phyloP scores from a whole-genome alignment of 2,329 filamentous ascomycete species.

The Pseudomassariella vexata region DNA sequence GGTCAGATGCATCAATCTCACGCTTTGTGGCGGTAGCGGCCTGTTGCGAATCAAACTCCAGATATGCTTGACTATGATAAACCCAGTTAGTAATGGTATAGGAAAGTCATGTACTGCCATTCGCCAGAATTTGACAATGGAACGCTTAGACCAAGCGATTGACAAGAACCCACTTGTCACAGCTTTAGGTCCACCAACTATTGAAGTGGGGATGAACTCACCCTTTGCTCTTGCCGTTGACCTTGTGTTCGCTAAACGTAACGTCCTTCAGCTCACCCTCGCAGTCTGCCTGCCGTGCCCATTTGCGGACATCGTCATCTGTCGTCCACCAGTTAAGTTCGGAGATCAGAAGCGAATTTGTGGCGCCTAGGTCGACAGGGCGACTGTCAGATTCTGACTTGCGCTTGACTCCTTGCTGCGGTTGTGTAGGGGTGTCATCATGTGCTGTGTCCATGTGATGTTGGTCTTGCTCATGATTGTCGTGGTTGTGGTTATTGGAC shows the following conservation, averaged over 20 bases:
- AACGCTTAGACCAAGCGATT: neutral
- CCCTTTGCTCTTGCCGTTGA: conserved; percentile 99
- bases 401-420: conserved; percentile 53
- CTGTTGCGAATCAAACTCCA: conserved; percentile 79
- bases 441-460: conserved; percentile 22
- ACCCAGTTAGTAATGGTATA: conserved; percentile 9
- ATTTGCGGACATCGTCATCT: conserved; percentile 89
- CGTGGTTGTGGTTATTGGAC: conserved; percentile 34
- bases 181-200: neutral
- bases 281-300: conserved; percentile 71
- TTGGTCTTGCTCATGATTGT: conserved; percentile 29
- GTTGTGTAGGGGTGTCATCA: conserved; percentile 24
- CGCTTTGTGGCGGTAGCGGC: conserved; percentile 82
- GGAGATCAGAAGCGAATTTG: conserved; percentile 73
- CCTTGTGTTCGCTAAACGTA: conserved; percentile 97
- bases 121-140: neutral
- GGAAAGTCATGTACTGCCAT: neutral
- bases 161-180: neutral
- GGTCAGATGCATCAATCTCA: conserved; percentile 64
- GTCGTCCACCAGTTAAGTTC: conserved; percentile 97
- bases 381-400: conserved; percentile 55
- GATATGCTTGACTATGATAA: conserved; percentile 60
- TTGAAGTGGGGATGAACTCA: conserved; percentile 36
- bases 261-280: conserved; percentile 87
- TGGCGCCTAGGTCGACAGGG: conserved; percentile 53